Evolutionary conservation across 768 basidiomycete species (phyloP), one percentile per base, ranked within the genome.

Genomic region (Agrocybe praecox): DNA sequence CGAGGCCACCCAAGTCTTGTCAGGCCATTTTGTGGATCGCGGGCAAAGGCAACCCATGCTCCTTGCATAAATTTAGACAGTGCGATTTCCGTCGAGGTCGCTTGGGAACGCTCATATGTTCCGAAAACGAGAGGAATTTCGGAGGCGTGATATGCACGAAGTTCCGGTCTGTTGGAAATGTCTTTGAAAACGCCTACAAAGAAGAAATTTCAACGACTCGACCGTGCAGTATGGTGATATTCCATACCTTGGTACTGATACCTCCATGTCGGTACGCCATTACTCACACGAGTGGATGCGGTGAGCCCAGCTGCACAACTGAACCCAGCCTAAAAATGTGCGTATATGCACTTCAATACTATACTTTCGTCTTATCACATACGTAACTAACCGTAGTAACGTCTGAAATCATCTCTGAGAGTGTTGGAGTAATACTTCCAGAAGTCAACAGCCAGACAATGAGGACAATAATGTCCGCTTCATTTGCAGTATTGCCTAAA

Each of bases 41-140:
- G 68, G 15, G 76, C 75, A 51, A 79, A 79, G 10, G 72, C 66
- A 0, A 76, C 75, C 76, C 77, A 79, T 0, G 74, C 74, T 4
- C 60, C 53, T 56, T 77, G 76, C 5, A 75, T 55, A 53, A 69
- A 73, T 43, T 58, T 65, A 2, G 74, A 70, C 45, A 77, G 60
- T 24, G 68, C 63, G 21, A 70, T 61, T 52, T 68, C 67, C 6
- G 40, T 55, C 12, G 55, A 53, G 10, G 65, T 66, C 12, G 61
- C 56, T 44, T 64, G 59, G 26, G 26, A 29, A 22, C 49, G 45
- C 47, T 65, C 64, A 61, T 69, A 73, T 4, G 73, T 72, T 9
- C 74, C 75, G 46, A 77, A 79, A 18, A 76, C 67, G 22, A 75
- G 54, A 0, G 77, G 76, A 32, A 79, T 69, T 42, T 76, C 71